A percentile compares a stretch with the other conserved stretches of the same genome.
Conservation (phyloP, 2,329 filamentous ascomycete species). For the Aspergillus neotritici region DNA sequence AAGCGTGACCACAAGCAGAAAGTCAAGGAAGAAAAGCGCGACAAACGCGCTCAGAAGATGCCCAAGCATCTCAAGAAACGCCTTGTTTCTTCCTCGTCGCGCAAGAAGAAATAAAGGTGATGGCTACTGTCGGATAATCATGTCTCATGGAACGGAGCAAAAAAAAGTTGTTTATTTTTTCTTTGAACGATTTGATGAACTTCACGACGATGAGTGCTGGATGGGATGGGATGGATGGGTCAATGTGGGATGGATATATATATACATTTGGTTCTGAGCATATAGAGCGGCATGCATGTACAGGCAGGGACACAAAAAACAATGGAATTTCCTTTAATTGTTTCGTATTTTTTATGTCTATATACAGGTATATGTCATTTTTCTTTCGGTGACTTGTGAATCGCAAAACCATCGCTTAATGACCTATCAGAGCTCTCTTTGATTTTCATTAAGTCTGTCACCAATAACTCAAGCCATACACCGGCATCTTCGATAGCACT, state of each 20-base stretch:
- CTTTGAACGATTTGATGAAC: conserved; percentile 27
- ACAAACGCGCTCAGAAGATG: conserved; percentile 91
- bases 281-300: conserved; percentile 2
- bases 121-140: background rate
- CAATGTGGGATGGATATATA: conserved; percentile 17
- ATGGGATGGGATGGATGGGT: conserved; percentile 18
- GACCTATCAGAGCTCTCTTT: conserved; percentile 42
- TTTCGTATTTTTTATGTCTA: background rate
- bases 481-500: conserved; percentile 17
- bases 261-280: conserved; percentile 1
- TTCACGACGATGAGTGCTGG: conserved; percentile 10
- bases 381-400: background rate
- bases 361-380: too few relatives aligned
- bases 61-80: conserved; percentile 90
- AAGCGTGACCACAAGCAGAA: conserved; percentile 85
- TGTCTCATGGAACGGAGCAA: background rate
- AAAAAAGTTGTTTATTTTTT: conserved; percentile 10
- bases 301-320: background rate
- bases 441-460: conserved; percentile 25
- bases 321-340: conserved; percentile 7
- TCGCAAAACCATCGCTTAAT: background rate
- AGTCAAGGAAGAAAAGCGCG: conserved; percentile 91
- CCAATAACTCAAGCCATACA: conserved; percentile 2
- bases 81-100: conserved; percentile 25
- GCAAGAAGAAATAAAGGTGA: conserved; percentile 33